phyloP scores from a whole-genome alignment of 768 basidiomycete species.

The Chiua virens region DNA sequence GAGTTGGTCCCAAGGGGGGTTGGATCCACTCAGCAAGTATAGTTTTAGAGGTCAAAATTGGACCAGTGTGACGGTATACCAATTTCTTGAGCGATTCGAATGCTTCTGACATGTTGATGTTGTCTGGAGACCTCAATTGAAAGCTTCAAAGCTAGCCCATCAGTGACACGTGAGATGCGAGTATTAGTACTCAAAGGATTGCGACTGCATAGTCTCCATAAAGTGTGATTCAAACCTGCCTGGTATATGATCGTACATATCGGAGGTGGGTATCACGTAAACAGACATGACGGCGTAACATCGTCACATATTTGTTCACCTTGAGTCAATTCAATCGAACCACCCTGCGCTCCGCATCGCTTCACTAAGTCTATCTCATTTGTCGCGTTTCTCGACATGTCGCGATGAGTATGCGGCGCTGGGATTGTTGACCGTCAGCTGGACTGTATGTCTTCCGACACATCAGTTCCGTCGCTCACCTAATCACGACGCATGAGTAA shows the following conservation, averaged over 20 bases:
- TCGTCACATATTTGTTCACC: not conserved
- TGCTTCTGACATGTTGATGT: too few species aligned
- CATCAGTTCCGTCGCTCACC: slow-evolving; percentile 83
- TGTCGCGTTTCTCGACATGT: slow-evolving; percentile 38
- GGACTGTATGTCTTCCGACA: slow-evolving; percentile 58
- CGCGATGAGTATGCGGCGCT: slow-evolving; percentile 12
- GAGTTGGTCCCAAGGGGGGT: too few species aligned
- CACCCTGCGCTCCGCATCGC: slow-evolving; percentile 78
- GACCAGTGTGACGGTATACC: too few species aligned
- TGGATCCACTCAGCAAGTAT: too few species aligned
- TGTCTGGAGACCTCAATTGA: too few species aligned
- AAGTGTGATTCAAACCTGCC: too few species aligned
- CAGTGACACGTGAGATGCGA: too few species aligned
- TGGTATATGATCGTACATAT: not conserved
- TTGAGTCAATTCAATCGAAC: slow-evolving; percentile 55
- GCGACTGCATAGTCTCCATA: too few species aligned
- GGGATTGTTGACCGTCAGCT: not conserved
- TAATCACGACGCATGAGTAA: slow-evolving; percentile 28
- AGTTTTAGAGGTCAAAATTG: too few species aligned
- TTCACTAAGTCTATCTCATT: slow-evolving; percentile 67
- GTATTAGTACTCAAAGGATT: too few species aligned
- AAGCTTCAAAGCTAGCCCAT: too few species aligned
- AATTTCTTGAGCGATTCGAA: too few species aligned
- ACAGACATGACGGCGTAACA: not conserved
- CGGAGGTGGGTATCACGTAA: slow-evolving; percentile 7